Base-by-base conservation (phyloP, 495 filamentous ascomycete genomes). In the Neurospora tetrasperma region DNA sequence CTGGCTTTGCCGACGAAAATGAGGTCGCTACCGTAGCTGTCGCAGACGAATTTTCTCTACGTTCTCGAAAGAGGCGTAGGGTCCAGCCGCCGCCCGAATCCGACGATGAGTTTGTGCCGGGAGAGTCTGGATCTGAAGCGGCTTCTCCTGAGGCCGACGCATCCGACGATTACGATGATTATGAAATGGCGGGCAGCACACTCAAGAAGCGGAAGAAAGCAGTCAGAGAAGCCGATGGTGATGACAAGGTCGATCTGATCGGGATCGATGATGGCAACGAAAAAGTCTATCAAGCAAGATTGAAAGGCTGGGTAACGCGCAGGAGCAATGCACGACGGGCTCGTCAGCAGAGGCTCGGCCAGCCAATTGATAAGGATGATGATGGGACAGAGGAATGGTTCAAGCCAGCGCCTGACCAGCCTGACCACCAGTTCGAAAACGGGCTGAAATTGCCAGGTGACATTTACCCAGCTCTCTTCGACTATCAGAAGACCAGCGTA, bases 401-500 rank as follows among this genome's bases (percentile, higher is more conserved):
- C 72, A 89, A 90, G 78, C 92, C 93, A 4, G 94, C 96, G 79
- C 96, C 96, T 1, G 91, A 89, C 31, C 86, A 90, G 18, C 85
- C 90, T 0, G 93, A 95, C 80, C 84, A 92, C 72, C 83, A 86
- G 23, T 88, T 96, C 43, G 89, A 90, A 43, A 90, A 91, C 70
- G 93, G 90, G 16, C 87, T 95, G 62, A 91, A 87, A 54, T 85
- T 98, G 14, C 96, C 96, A 16, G 96, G 96, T 11, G 96, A 99
- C 74, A 93, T 98, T 16, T 93, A 90, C 76, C 93, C 93, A 2
- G 91, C 90, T 8, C 85, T 99, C 0, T 99, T 98, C 77, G 91
- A 95, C 76, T 99, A 98, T 75, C 96, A 99, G 75, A 96, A 95
- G 78, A 96, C 93, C 2, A 93, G 94, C 16, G 94, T 98, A 3